Percentiles rank a stretch among this genome's conserved stretches.
phyloP scores from a whole-genome alignment of 495 filamentous ascomycete species.

The Xanthoparmelia taractica region DNA sequence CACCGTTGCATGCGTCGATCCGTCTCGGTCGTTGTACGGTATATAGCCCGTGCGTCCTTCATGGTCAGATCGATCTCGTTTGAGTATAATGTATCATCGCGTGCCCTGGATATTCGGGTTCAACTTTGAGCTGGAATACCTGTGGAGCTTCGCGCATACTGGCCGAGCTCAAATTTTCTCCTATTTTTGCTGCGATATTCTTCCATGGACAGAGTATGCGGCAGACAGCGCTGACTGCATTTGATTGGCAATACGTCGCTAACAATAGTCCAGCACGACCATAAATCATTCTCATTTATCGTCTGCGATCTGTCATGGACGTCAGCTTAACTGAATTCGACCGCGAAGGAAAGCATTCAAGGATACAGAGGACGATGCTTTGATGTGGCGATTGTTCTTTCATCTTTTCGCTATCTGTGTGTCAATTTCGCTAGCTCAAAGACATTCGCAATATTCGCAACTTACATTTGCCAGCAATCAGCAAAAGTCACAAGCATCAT shows the following conservation, averaged over 20 bases:
- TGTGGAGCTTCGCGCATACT: conserved; percentile 5
- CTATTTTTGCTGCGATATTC: background rate
- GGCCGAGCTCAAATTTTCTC: background rate
- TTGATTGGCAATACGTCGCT: background rate
- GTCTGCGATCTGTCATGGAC: conserved; percentile 8
- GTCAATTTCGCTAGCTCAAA: background rate
- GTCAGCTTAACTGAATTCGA: background rate
- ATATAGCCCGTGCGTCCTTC: background rate
- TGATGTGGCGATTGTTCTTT: background rate
- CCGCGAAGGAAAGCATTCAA: background rate
- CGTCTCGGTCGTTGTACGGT: background rate
- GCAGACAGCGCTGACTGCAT: background rate
- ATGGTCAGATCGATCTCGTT: background rate
- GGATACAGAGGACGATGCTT: conserved; percentile 1
- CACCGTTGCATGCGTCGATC: background rate
- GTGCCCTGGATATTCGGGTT: conserved; percentile 11
- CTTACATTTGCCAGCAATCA: conserved; percentile 1
- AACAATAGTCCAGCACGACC: background rate
- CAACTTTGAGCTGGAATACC: conserved; percentile 1
- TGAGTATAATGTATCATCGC: conserved; percentile 8
- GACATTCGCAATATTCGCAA: conserved; percentile 1
- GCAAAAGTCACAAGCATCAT: conserved; percentile 1
- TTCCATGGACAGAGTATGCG: conserved; percentile 1
- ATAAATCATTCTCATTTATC: background rate
- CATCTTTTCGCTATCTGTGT: conserved; percentile 11